Conservation (phyloP, 306 rosid genomes). For the Glycine tomentella region DNA sequence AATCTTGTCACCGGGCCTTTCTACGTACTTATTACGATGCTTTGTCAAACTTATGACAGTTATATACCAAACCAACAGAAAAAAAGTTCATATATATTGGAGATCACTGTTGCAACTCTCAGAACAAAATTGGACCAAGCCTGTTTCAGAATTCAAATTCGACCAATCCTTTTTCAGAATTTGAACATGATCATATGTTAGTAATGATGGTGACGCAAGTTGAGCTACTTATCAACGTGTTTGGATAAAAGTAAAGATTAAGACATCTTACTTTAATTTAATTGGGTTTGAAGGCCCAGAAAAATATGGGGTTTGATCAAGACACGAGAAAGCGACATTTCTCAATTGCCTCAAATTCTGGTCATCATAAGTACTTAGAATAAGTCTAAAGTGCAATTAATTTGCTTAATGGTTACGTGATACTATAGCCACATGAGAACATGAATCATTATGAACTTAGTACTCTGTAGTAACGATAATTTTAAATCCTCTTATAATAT, state of each 20-base stretch:
- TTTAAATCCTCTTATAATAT: background rate
- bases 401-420: slow-evolving; percentile 27
- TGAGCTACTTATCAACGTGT: slow-evolving; percentile 13
- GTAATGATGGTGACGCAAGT: slow-evolving; percentile 32
- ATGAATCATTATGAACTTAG: background rate
- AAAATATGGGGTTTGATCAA: slow-evolving; percentile 26
- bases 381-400: background rate
- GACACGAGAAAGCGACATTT: slow-evolving; percentile 38
- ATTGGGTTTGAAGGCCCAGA: background rate
- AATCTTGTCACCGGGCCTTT: slow-evolving; percentile 22
- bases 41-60: slow-evolving; percentile 17
- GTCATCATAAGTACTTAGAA: slow-evolving; percentile 4
- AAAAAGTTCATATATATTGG: too few relatives aligned
- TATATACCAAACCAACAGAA: too few relatives aligned
- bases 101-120: background rate
- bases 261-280: slow-evolving; percentile 6
- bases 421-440: background rate
- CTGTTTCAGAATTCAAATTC: background rate
- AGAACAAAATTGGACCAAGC: background rate
- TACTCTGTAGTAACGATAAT: background rate
- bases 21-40: slow-evolving; percentile 6
- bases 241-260: slow-evolving; percentile 34
- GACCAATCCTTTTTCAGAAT: slow-evolving; percentile 17
- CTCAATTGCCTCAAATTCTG: slow-evolving; percentile 35
- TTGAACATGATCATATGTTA: background rate